Conservation (phyloP, 768 basidiomycete species). For the Amanita jacksonii region DNA sequence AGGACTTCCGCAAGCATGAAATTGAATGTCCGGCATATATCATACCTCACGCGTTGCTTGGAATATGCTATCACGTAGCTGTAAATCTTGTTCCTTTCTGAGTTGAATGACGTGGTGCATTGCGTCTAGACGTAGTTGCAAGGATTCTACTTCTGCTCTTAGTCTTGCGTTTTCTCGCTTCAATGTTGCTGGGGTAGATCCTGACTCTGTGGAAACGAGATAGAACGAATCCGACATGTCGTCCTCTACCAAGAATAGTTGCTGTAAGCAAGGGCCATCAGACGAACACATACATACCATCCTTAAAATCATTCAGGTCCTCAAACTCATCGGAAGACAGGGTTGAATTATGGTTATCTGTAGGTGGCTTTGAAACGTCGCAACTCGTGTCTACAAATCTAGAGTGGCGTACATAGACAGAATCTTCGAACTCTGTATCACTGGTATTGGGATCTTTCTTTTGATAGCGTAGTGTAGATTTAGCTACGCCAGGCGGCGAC, state of each 20-base stretch:
- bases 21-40: not conserved
- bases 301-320: constrained; percentile 44
- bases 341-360: constrained; percentile 11
- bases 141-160: constrained; percentile 47
- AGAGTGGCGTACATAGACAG: constrained; percentile 47
- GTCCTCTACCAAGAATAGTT: constrained; percentile 31
- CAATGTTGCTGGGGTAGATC: constrained; percentile 36
- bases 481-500: constrained; percentile 12
- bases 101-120: constrained; percentile 57
- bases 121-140: constrained; percentile 48
- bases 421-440: constrained; percentile 62
- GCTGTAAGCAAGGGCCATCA: not conserved
- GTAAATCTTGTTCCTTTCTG: constrained; percentile 70
- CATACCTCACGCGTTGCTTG: constrained; percentile 55
- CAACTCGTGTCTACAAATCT: constrained; percentile 36
- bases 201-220: constrained; percentile 56
- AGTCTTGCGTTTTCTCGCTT: constrained; percentile 61
- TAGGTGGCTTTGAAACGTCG: constrained; percentile 16
- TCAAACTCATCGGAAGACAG: constrained; percentile 11
- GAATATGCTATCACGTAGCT: constrained; percentile 73
- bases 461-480: constrained; percentile 13
- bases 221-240: constrained; percentile 77
- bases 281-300: constrained; percentile 35
- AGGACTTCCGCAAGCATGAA: not conserved
- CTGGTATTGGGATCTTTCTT: constrained; percentile 48